These are phyloP conservation scores for Saccharomycopsis sp. DNA, from an alignment of 805 yeast species.

Conservation along the genomic window DNA sequence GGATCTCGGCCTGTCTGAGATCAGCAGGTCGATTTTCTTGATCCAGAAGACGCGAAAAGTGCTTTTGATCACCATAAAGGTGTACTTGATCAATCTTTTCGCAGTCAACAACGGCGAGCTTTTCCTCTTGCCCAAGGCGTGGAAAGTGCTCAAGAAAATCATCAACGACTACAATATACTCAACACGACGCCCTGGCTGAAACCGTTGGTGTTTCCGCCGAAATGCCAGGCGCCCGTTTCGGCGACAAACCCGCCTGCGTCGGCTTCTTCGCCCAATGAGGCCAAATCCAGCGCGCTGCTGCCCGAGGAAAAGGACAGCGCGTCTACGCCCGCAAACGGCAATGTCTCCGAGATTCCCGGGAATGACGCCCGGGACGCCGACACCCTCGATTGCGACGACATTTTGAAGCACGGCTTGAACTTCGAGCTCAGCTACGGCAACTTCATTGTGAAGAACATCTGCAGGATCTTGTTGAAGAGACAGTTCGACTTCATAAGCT, in stretches of 20 bases:
- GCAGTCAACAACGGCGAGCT: constrained; percentile 18
- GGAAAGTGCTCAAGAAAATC: constrained; percentile 14
- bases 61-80: constrained; percentile 10
- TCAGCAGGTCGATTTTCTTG: neutral
- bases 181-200: constrained; percentile 8
- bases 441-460: constrained; percentile 14
- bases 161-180: constrained; percentile 15
- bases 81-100: constrained; percentile 17
- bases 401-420: constrained; percentile 17
- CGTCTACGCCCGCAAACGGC: neutral
- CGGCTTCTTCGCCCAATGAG: neutral
- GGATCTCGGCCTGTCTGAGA: too few species aligned
- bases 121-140: constrained; percentile 18
- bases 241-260: neutral
- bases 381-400: constrained; percentile 7
- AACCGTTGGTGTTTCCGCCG: neutral
- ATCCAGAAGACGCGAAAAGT: constrained; percentile 6
- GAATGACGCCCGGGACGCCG: neutral
- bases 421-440: constrained; percentile 9
- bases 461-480: constrained; percentile 11
- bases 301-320: neutral
- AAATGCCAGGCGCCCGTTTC: neutral
- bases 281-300: neutral
- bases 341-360: neutral
- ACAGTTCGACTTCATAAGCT: constrained; percentile 14